These are phyloP conservation scores for Plasmodium inui DNA, from an alignment of 169 alveolate species.

Conservation along the genomic window DNA sequence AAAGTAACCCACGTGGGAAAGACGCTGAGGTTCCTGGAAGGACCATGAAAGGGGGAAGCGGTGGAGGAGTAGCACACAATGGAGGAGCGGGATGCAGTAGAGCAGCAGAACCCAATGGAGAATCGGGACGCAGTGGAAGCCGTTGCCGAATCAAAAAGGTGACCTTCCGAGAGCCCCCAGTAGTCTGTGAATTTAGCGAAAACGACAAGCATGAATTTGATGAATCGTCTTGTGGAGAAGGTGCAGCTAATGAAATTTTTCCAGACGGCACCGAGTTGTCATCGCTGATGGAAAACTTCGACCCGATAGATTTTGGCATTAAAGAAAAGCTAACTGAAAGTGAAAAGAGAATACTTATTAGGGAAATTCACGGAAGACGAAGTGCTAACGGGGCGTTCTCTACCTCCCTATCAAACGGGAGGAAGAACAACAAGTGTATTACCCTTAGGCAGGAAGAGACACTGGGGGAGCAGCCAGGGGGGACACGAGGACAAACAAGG, in stretches of 20 bases:
- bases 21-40: background rate
- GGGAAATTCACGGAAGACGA: slow-evolving; percentile 33
- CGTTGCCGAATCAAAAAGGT: slow-evolving; percentile 24
- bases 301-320: slow-evolving; percentile 72
- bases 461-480: background rate
- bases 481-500: background rate
- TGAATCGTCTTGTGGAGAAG: slow-evolving; percentile 3
- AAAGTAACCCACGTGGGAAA: background rate
- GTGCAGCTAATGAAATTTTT: background rate
- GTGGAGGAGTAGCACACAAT: background rate
- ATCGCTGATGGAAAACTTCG: slow-evolving; percentile 26
- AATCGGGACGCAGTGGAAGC: background rate
- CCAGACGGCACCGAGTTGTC: slow-evolving; percentile 19
- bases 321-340: slow-evolving; percentile 73
- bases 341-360: slow-evolving; percentile 61
- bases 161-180: slow-evolving; percentile 22
- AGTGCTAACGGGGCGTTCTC: background rate
- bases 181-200: background rate
- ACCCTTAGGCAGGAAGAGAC: background rate
- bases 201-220: slow-evolving; percentile 52
- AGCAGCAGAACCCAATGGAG: background rate
- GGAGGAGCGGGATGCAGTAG: too few relatives aligned
- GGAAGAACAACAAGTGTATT: background rate
- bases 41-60: background rate
- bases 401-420: background rate